Conservation (phyloP, 495 filamentous ascomycete species). For the Elaphomyces granulatus region DNA sequence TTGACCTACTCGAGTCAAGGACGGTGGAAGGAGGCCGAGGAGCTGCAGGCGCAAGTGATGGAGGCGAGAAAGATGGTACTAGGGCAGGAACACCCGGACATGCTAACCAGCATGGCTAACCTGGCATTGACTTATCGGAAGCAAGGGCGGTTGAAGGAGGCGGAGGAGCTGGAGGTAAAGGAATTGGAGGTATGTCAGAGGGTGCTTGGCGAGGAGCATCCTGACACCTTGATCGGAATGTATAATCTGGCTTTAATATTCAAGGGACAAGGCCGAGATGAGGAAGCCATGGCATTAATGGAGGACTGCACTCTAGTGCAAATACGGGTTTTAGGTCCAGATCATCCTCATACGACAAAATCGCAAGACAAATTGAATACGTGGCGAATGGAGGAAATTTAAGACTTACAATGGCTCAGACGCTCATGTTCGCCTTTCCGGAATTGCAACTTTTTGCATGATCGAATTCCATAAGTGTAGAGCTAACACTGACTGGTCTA, state of each 20-base stretch:
- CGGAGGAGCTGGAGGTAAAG: slow-evolving; percentile 11
- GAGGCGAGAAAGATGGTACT: slow-evolving; percentile 15
- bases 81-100: slow-evolving; percentile 24
- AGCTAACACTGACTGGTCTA: too few species aligned
- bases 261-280: slow-evolving; percentile 8
- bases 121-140: slow-evolving; percentile 12
- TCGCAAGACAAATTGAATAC: too few species aligned
- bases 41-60: slow-evolving; percentile 7
- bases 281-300: slow-evolving; percentile 9
- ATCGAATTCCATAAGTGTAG: too few species aligned
- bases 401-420: too few species aligned
- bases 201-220: slow-evolving; percentile 6
- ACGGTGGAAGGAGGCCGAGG: slow-evolving; percentile 22
- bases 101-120: slow-evolving; percentile 23
- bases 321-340: slow-evolving; percentile 15
- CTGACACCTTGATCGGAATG: slow-evolving; percentile 16
- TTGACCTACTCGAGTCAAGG: slow-evolving; percentile 7
- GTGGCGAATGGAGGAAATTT: too few species aligned
- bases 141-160: slow-evolving; percentile 16
- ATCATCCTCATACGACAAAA: slow-evolving; percentile 28
- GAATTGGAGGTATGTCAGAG: too few species aligned
- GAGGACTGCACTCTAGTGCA: slow-evolving; percentile 4
- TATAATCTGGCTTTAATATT: slow-evolving; percentile 11
- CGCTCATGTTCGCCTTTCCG: too few species aligned
- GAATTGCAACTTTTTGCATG: too few species aligned